Evolutionary conservation across 2,329 filamentous ascomycete species (phyloP), one percentile per base, ranked within the genome.

Genomic region (Pestalotiopsis sp.): DNA sequence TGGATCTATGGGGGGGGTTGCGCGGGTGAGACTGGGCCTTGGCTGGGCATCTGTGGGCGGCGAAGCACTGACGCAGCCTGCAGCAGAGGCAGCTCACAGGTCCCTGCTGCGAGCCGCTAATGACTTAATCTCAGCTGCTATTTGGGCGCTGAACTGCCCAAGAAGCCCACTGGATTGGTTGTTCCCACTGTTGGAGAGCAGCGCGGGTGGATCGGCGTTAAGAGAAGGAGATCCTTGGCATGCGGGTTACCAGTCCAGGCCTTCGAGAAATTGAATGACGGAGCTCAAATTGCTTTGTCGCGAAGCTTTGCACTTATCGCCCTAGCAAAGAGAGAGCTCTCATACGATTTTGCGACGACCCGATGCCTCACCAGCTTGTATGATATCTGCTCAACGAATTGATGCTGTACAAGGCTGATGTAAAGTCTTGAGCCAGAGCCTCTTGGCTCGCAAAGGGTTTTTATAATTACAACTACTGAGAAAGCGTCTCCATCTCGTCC

Each of bases 401-500:
- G 48, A 65, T 20, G 44, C 44, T 65, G 13, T 20, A 14, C 20
- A 56, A 35, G 52, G 64, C 74, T 71, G 65, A 78, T 78, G 76
- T 72, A 68, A 74, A 73, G 69, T 68, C 71, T 70, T 72, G 69
- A 70, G 70, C 71, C 52, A 63, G 76, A 77, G 76, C 76, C 76
- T 70, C 71, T 73, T 74, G 75, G 76, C 76, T 78, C 76, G 68
- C 71, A 60, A 38, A 35, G 30, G 30, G 70, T 56, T n/a, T 5
- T 11, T 14, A 38, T 17, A 22, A 4, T 22, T 52, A 17, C 20
- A 10, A 52, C 3, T 9, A 20, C 17, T 9, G 13, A 40, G 22
- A 38, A 17, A 20, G 17, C 13, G 26, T 14, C 56, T 22, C 2
- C 26, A 39, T 20, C 24, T 39, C 7, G 11, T 39, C 30, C n/a